These are phyloP conservation scores for Vickermania ingenoplastis DNA, from an alignment of 208 protist species.

Conservation along the genomic window DNA sequence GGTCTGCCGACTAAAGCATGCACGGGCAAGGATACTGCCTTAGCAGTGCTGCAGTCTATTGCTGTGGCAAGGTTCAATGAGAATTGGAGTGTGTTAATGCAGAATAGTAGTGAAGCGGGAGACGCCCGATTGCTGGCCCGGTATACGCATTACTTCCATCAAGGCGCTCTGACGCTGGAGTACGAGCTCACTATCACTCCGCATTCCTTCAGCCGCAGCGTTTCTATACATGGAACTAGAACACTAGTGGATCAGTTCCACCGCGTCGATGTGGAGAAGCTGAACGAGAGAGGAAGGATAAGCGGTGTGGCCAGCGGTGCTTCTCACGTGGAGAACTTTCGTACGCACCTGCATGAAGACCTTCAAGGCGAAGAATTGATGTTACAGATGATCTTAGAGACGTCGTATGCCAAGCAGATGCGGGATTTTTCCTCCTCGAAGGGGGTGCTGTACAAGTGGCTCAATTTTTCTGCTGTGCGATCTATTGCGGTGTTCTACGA, in stretches of 20 bases:
- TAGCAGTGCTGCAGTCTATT: constrained; percentile 30
- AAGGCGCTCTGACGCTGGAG: constrained; percentile 52
- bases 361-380: constrained; percentile 57
- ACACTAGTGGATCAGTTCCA: constrained; percentile 65
- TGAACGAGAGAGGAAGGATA: background rate
- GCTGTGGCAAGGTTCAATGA: constrained; percentile 69
- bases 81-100: constrained; percentile 77
- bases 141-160: constrained; percentile 45
- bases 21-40: background rate
- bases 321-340: constrained; percentile 42
- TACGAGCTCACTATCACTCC: constrained; percentile 72
- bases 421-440: constrained; percentile 25
- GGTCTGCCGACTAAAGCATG: constrained; percentile 6
- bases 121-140: constrained; percentile 52
- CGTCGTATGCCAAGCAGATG: constrained; percentile 12
- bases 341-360: constrained; percentile 50
- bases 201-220: constrained; percentile 51
- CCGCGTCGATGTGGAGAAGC: constrained; percentile 14
- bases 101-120: constrained; percentile 30
- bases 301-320: constrained; percentile 31
- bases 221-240: constrained; percentile 61
- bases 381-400: constrained; percentile 21
- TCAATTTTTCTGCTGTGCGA: constrained; percentile 36
- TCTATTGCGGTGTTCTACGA: constrained; percentile 45
- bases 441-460: constrained; percentile 51